These are phyloP conservation scores for Crassisporium funariophilum DNA, from an alignment of 768 basidiomycete genomes.

Conservation along the genomic window DNA sequence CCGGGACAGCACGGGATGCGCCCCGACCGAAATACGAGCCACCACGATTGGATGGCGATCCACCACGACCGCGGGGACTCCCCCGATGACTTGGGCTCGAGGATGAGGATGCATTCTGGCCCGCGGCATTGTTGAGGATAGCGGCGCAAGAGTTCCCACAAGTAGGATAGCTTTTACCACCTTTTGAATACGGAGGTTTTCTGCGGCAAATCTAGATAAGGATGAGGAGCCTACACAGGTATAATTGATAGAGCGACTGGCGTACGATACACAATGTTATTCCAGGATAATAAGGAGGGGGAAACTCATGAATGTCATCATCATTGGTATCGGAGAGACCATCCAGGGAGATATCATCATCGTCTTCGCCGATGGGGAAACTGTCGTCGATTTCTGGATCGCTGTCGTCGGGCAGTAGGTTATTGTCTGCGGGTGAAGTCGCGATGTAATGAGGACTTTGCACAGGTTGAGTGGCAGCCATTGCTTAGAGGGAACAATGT, in stretches of 20 bases:
- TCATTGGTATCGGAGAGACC: too few species aligned
- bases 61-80: neutral
- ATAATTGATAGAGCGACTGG: neutral
- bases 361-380: neutral
- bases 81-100: too few species aligned
- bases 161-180: conserved; percentile 23
- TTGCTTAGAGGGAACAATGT: too few species aligned
- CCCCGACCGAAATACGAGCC: too few species aligned
- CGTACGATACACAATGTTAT: neutral
- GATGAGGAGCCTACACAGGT: neutral
- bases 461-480: too few species aligned
- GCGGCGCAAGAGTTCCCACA: conserved; percentile 28
- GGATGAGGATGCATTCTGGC: neutral
- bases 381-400: neutral
- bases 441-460: too few species aligned
- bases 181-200: conserved; percentile 20
- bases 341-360: neutral
- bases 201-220: conserved; percentile 22
- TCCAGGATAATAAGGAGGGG: neutral
- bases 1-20: too few species aligned
- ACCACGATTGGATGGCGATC: neutral
- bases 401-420: too few species aligned
- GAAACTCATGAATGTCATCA: neutral
- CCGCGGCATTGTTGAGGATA: conserved; percentile 2
- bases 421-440: too few species aligned